Evolutionary conservation across 108 stramenopile genomes (phyloP).

Genomic region (Stephanodiscus triporus): DNA sequence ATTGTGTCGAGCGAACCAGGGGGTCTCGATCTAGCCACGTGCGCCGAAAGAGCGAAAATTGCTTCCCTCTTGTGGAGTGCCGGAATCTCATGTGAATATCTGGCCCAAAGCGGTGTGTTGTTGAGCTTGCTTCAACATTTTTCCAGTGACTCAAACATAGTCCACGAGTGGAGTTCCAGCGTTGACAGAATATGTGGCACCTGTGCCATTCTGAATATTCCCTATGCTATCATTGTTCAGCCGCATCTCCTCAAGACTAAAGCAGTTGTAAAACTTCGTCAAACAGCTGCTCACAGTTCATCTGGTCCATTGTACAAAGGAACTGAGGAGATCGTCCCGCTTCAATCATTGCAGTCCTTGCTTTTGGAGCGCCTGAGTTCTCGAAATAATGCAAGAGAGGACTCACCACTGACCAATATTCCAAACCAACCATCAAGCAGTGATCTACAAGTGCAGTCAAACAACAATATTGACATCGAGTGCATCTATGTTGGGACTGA

Average conservation of each 20-base stretch:
- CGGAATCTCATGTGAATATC: slow-evolving; percentile 80
- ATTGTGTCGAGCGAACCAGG: slow-evolving; percentile 67
- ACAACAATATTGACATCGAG: slow-evolving; percentile 49
- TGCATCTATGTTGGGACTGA: slow-evolving; percentile 76
- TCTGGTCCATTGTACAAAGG: slow-evolving; percentile 33
- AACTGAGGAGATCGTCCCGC: slow-evolving; percentile 56
- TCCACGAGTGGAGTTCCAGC: slow-evolving; percentile 62
- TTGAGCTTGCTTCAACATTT: slow-evolving; percentile 56
- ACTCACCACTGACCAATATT: slow-evolving; percentile 7
- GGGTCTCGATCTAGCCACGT: slow-evolving; percentile 61
- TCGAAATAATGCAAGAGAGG: slow-evolving; percentile 10
- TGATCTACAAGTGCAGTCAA: slow-evolving; percentile 26
- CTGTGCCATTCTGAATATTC: slow-evolving; percentile 72
- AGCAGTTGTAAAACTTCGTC: slow-evolving; percentile 67
- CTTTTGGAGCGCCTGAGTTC: slow-evolving; percentile 48
- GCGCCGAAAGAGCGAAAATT: slow-evolving; percentile 58
- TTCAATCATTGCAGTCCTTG: slow-evolving; percentile 52
- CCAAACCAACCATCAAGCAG: slow-evolving; percentile 10
- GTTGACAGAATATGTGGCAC: slow-evolving; percentile 72
- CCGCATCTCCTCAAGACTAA: slow-evolving; percentile 75
- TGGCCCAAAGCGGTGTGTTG: slow-evolving; percentile 68
- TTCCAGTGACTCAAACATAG: slow-evolving; percentile 22
- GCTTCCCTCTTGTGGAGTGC: slow-evolving; percentile 66
- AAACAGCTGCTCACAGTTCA: slow-evolving; percentile 21
- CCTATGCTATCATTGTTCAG: slow-evolving; percentile 78